Percentiles rank a stretch among this genome's conserved stretches.
phyloP scores from a whole-genome alignment of 257 asterid species.

The Solanum neorickii region DNA sequence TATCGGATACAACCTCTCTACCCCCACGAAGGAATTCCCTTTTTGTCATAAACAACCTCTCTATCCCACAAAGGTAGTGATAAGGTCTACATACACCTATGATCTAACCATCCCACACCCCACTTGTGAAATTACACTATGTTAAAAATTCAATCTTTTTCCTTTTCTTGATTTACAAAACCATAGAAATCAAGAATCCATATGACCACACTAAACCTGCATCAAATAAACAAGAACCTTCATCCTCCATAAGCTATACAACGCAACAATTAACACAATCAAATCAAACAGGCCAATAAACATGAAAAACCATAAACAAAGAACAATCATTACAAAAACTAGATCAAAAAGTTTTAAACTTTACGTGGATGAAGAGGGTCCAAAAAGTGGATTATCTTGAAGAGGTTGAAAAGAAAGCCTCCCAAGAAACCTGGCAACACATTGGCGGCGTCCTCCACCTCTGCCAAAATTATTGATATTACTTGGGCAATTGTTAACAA shows the following conservation, averaged over 20 bases:
- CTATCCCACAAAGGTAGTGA: background rate
- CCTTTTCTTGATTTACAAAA: background rate
- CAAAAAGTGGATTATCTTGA: slow-evolving; percentile 84
- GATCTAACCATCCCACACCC: background rate
- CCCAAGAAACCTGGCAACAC: slow-evolving; percentile 77
- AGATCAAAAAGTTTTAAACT: background rate
- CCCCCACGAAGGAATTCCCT: background rate
- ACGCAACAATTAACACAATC: background rate
- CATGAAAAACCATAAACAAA: background rate
- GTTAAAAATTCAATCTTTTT: background rate
- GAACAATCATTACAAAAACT: background rate
- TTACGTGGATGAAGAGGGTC: slow-evolving; percentile 88
- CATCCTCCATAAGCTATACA: background rate
- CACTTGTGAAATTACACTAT: background rate
- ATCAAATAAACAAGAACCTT: background rate
- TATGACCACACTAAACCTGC: background rate
- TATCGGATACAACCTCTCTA: background rate
- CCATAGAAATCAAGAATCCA: background rate
- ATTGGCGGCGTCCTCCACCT: slow-evolving; percentile 27
- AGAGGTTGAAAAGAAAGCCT: slow-evolving; percentile 93
- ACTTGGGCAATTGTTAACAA: slow-evolving; percentile 73
- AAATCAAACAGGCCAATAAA: background rate
- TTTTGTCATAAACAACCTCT: background rate
- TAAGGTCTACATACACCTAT: background rate
- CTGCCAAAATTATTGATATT: slow-evolving; percentile 20